These are phyloP conservation scores for Breynia disticha DNA, from an alignment of 441 rosid species.

Conservation along the genomic window DNA sequence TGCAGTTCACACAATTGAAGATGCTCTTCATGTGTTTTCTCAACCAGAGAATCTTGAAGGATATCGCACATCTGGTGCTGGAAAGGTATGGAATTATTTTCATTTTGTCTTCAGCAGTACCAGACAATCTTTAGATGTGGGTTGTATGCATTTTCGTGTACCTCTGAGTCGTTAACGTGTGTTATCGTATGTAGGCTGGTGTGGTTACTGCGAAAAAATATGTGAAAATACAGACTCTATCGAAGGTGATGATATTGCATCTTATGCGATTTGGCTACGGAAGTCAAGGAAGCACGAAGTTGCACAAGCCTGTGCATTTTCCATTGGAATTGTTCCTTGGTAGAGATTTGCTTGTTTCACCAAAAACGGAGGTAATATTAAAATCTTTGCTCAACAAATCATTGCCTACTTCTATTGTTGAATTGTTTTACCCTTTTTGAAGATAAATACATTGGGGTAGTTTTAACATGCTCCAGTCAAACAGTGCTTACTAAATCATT, in stretches of 20 bases:
- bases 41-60: slow-evolving; percentile 85
- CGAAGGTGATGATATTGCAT: slow-evolving; percentile 89
- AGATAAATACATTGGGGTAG: too few relatives aligned
- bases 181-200: slow-evolving; percentile 42
- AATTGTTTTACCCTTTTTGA: background rate
- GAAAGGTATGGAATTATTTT: slow-evolving; percentile 44
- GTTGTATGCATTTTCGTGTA: too few relatives aligned
- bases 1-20: slow-evolving; percentile 59
- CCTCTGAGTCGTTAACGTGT: too few relatives aligned
- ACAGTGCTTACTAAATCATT: too few relatives aligned
- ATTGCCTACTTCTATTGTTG: background rate
- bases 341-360: slow-evolving; percentile 57
- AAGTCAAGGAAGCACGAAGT: slow-evolving; percentile 82
- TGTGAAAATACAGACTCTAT: slow-evolving; percentile 64
- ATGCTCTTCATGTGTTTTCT: slow-evolving; percentile 74
- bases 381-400: too few relatives aligned
- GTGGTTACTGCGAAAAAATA: slow-evolving; percentile 78
- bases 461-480: too few relatives aligned
- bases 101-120: background rate
- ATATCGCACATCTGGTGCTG: slow-evolving; percentile 61
- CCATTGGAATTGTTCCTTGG: slow-evolving; percentile 65
- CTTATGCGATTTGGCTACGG: slow-evolving; percentile 93
- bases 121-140: too few relatives aligned
- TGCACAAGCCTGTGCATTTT: slow-evolving; percentile 78
- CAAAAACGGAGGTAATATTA: slow-evolving; percentile 42